Evolutionary conservation across 2,329 filamentous ascomycete species (phyloP), one percentile per base, ranked within the genome.

Genomic region (Colletotrichum sp.): DNA sequence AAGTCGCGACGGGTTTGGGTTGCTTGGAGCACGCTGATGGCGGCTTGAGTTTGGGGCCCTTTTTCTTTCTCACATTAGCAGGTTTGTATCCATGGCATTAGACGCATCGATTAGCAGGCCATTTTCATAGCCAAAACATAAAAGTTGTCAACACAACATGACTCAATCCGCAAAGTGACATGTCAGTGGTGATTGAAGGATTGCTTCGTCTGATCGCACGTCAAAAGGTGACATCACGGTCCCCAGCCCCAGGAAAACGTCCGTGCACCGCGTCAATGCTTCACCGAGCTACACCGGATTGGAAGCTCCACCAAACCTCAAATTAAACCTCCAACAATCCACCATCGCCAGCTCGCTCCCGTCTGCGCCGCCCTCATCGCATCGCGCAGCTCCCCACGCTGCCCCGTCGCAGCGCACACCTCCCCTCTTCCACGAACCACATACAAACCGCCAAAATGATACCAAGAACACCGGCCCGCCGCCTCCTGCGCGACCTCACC

Each of bases 1-100:
- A 86, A 84, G 72, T 75, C 81, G 62, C 84, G 86, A 79, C 87
- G 92, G 76, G 79, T 93, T 30, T 81, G 83, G 75, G 91, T 93
- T 34, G 92, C 90, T 34, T 93, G 91, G 90, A 87, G 84, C 79
- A 89, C 90, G 8, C 83, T 93, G 83, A 69, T 77, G 66, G 32
- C 32, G 30, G 62, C 73, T 26, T 75, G 68, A 55, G 18, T 28
- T n/a, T 28, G 7, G 52, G 16, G 10, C 32, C 28, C 21, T 30
- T 30, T 24, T 34, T 30, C 7, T 34, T 70, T 36, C 32, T 67
- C 39, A 30, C 12, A 60, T 62, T 62, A n/a, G 10, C 8, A 26
- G 7, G 15, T 30, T 34, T 18, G 64, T 18, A 21, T 28, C 15
- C 34, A 15, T 65, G n/a, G 57, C 63, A 57, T 68, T 69, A 73